phyloP scores from a whole-genome alignment of 192 early-diverging fungal species.

The Tieghemiomyces parasiticus region DNA sequence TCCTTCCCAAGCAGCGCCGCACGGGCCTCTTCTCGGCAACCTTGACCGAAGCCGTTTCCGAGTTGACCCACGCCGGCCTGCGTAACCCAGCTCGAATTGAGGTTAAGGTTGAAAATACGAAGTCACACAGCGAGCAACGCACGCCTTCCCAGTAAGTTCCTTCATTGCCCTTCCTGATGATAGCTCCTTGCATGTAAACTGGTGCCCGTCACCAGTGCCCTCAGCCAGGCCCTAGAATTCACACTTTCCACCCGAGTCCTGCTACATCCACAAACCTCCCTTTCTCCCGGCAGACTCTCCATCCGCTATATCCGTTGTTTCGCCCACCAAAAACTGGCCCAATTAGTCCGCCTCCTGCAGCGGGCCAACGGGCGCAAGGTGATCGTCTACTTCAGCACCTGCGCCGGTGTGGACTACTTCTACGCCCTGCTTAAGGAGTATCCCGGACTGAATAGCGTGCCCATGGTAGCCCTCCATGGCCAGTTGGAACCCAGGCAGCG shows the following conservation, averaged over 20 bases:
- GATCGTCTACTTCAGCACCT: slow-evolving; percentile 93
- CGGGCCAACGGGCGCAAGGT: slow-evolving; percentile 50
- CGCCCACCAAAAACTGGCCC: slow-evolving; percentile 67
- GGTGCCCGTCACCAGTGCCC: too few relatives aligned
- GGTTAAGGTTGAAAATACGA: slow-evolving; percentile 70
- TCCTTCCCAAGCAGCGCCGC: slow-evolving; percentile 83
- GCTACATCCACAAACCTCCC: too few relatives aligned
- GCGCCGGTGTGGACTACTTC: slow-evolving; percentile 92
- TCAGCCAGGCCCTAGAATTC: too few relatives aligned
- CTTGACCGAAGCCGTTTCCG: slow-evolving; percentile 75
- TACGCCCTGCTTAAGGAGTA: slow-evolving; percentile 40
- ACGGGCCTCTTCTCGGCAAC: slow-evolving; percentile 96
- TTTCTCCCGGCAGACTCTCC: slow-evolving; percentile 25
- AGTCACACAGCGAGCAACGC: slow-evolving; percentile 31
- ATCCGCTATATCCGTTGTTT: slow-evolving; percentile 63
- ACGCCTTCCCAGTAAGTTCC: slow-evolving; percentile 44
- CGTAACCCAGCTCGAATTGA: slow-evolving; percentile 81
- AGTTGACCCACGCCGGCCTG: slow-evolving; percentile 74
- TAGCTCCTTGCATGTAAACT: too few relatives aligned
- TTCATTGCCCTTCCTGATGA: too few relatives aligned
- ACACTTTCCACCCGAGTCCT: too few relatives aligned
- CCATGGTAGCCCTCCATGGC: slow-evolving; percentile 58
- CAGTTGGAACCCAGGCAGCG: slow-evolving; percentile 85
- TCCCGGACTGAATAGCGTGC: not conserved
- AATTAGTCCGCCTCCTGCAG: slow-evolving; percentile 50